phyloP scores from a whole-genome alignment of 2,329 filamentous ascomycete genomes.

The Botrytis porri region DNA sequence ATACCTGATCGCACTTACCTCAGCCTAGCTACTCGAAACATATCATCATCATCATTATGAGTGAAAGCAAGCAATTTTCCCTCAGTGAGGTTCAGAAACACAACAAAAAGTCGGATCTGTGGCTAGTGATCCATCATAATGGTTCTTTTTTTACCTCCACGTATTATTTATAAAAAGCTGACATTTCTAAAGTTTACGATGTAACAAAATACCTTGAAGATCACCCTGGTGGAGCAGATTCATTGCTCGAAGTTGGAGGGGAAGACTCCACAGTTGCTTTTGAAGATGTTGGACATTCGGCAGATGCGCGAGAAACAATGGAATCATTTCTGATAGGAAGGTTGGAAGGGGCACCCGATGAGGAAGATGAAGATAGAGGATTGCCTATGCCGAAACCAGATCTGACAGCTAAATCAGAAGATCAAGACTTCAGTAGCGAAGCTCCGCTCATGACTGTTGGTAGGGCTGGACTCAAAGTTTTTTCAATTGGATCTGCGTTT shows the following conservation, averaged over 20 bases:
- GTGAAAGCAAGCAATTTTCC: slow-evolving; percentile 24
- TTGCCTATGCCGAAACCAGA: slow-evolving; percentile 22
- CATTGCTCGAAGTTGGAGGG: slow-evolving; percentile 73
- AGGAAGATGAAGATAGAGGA: slow-evolving; percentile 20
- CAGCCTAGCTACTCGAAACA: not conserved
- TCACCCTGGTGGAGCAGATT: slow-evolving; percentile 72
- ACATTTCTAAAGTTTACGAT: slow-evolving; percentile 50
- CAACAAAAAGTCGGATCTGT: slow-evolving; percentile 47
- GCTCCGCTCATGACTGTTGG: slow-evolving; percentile 17
- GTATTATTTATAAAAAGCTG: not conserved
- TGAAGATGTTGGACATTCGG: slow-evolving; percentile 81
- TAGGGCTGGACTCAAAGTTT: slow-evolving; percentile 11
- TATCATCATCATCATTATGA: slow-evolving; percentile 13
- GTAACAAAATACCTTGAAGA: slow-evolving; percentile 56
- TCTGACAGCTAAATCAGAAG: slow-evolving; percentile 12
- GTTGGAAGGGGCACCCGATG: slow-evolving; percentile 20
- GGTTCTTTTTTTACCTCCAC: slow-evolving; percentile 37
- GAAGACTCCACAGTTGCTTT: slow-evolving; percentile 77
- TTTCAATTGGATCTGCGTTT: slow-evolving; percentile 8
- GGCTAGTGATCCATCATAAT: slow-evolving; percentile 56
- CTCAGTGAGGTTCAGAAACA: slow-evolving; percentile 48
- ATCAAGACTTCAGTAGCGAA: slow-evolving; percentile 17
- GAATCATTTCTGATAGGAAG: slow-evolving; percentile 21
- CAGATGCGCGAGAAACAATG: slow-evolving; percentile 25
- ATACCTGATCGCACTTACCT: not conserved